phyloP scores from a whole-genome alignment of 768 basidiomycete species.

The Boletus subcaerulescens region DNA sequence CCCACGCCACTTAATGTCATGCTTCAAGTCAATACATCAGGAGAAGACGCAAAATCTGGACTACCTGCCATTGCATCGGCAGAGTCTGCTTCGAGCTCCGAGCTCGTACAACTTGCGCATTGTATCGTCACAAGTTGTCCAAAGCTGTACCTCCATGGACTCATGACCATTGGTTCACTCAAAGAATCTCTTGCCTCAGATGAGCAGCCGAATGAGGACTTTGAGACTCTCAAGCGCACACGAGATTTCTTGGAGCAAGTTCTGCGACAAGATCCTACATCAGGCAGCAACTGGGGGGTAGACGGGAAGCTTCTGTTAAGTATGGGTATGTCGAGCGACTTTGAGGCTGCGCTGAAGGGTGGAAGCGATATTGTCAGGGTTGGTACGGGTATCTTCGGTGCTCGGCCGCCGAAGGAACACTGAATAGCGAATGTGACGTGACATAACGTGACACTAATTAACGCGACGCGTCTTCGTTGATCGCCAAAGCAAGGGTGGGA shows the following conservation, averaged over 20 bases:
- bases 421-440: constrained; percentile 14
- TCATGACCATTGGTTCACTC: constrained; percentile 96
- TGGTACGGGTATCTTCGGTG: constrained; percentile 87
- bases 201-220: constrained; percentile 64
- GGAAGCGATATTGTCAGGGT: constrained; percentile 90
- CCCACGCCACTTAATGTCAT: constrained; percentile 69
- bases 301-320: constrained; percentile 60
- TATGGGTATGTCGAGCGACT: constrained; percentile 98
- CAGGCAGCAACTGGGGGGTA: constrained; percentile 43
- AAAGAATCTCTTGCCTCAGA: constrained; percentile 54
- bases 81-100: constrained; percentile 36
- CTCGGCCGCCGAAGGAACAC: constrained; percentile 53
- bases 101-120: constrained; percentile 62
- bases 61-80: constrained; percentile 53
- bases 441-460: constrained; percentile 31
- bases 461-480: constrained; percentile 37
- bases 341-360: constrained; percentile 76
- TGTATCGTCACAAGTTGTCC: constrained; percentile 75
- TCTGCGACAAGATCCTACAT: constrained; percentile 34
- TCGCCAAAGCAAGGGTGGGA: constrained; percentile 21
- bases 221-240: constrained; percentile 63
- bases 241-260: constrained; percentile 52
- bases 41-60: constrained; percentile 90
- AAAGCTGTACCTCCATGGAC: constrained; percentile 68
- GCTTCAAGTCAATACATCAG: constrained; percentile 93